Evolutionary conservation across 176 grass and related monocot species (phyloP).

Genomic region (Aegilops sharonensis): DNA sequence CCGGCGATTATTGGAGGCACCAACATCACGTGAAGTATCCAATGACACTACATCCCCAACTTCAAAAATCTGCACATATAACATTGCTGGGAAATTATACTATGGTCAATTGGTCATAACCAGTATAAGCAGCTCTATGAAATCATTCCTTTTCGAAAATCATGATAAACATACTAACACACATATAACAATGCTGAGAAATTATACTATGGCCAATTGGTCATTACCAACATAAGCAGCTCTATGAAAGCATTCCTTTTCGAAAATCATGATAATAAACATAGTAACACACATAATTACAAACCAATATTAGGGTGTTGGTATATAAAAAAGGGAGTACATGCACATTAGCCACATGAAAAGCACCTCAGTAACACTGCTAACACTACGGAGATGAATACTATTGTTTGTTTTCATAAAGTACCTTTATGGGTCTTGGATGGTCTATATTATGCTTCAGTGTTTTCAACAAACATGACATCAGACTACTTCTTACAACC

Average conservation of each 20-base stretch:
- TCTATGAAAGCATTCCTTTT: constrained; percentile 3
- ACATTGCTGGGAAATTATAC: constrained; percentile 18
- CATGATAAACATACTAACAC: constrained; percentile 1
- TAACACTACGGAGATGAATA: background rate
- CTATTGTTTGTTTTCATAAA: constrained; percentile 5
- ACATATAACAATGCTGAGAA: constrained; percentile 3
- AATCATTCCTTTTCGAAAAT: constrained; percentile 13
- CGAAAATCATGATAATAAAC: constrained; percentile 18
- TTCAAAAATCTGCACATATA: constrained; percentile 75
- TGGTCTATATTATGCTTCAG: constrained; percentile 98
- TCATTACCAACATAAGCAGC: constrained; percentile 2
- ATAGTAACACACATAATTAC: background rate
- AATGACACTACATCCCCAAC: constrained; percentile 81
- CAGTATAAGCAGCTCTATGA: constrained; percentile 3
- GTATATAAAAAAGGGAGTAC: background rate
- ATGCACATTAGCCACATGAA: background rate
- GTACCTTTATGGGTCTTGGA: constrained; percentile 94
- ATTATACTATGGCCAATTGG: background rate
- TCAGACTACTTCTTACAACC: constrained; percentile 88
- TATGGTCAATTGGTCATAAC: background rate
- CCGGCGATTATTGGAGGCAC: constrained; percentile 82
- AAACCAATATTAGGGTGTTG: background rate
- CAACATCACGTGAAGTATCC: constrained; percentile 60
- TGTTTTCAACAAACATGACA: constrained; percentile 93
- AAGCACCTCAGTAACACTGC: background rate